phyloP scores from a whole-genome alignment of 148 eudicot species.

The Cornus controversa region DNA sequence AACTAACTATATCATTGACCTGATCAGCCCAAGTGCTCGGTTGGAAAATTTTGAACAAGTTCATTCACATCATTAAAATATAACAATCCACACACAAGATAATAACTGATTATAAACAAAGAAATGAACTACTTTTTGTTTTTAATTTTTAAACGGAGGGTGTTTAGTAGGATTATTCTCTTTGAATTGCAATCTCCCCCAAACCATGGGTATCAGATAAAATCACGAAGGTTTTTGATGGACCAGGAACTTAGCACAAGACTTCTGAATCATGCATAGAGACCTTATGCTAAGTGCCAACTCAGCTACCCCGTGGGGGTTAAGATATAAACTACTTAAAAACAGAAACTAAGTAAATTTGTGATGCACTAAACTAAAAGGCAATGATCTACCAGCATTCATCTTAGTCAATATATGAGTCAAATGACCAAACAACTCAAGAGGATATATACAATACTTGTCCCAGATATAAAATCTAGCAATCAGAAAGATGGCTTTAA shows the following conservation, averaged over 20 bases:
- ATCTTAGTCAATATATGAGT: not conserved
- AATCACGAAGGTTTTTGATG: too few relatives aligned
- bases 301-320: too few relatives aligned
- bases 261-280: too few relatives aligned
- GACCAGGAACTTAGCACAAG: too few relatives aligned
- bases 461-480: too few relatives aligned
- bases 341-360: not conserved
- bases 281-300: too few relatives aligned
- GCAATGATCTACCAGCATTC: not conserved
- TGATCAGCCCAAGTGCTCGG: not conserved
- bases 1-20: not conserved
- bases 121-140: not conserved
- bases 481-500: not conserved
- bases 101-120: not conserved
- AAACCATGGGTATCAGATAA: too few relatives aligned
- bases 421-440: not conserved
- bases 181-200: too few relatives aligned
- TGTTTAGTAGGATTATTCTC: too few relatives aligned
- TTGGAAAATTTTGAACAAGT: not conserved
- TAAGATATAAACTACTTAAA: not conserved
- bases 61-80: not conserved
- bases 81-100: not conserved
- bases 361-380: not conserved
- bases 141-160: too few relatives aligned
- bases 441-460: not conserved